A percentile compares a stretch with the other conserved stretches of the same genome.
phyloP scores from a whole-genome alignment of 2,329 filamentous ascomycete genomes.

The Alternaria alternata region DNA sequence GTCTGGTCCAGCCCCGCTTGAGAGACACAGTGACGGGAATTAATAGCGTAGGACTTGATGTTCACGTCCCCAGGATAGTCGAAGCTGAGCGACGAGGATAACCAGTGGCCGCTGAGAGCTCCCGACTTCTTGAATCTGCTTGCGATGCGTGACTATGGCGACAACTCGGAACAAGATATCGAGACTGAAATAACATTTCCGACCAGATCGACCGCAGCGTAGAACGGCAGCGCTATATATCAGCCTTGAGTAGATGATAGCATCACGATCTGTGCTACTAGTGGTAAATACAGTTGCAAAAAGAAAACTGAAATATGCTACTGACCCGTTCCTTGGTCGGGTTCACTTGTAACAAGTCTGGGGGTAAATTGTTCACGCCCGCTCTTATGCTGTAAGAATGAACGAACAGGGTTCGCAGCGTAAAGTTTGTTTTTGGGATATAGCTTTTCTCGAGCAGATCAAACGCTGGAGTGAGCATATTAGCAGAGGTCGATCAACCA shows the following conservation, averaged over 20 bases:
- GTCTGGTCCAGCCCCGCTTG: background rate
- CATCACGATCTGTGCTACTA: background rate
- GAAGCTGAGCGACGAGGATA: background rate
- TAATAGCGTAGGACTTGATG: background rate
- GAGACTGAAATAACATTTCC: background rate
- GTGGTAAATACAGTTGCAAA: background rate
- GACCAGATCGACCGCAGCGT: background rate
- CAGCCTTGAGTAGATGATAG: background rate
- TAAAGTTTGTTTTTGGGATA: background rate
- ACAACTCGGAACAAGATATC: background rate
- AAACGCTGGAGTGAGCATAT: background rate
- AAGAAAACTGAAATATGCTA: background rate
- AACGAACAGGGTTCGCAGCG: background rate
- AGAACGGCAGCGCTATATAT: background rate
- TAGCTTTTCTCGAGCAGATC: background rate
- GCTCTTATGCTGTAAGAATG: background rate
- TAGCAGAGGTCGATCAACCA: background rate
- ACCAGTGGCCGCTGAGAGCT: background rate
- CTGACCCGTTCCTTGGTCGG: background rate
- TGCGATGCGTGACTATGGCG: background rate
- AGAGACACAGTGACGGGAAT: background rate
- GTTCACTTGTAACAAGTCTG: background rate
- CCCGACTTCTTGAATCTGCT: background rate
- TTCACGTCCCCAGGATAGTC: background rate
- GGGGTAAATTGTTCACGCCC: background rate